Percentiles rank a stretch among this genome's conserved stretches.
phyloP scores from a whole-genome alignment of 495 filamentous ascomycete genomes.

The Astrothelium macrocarpum region DNA sequence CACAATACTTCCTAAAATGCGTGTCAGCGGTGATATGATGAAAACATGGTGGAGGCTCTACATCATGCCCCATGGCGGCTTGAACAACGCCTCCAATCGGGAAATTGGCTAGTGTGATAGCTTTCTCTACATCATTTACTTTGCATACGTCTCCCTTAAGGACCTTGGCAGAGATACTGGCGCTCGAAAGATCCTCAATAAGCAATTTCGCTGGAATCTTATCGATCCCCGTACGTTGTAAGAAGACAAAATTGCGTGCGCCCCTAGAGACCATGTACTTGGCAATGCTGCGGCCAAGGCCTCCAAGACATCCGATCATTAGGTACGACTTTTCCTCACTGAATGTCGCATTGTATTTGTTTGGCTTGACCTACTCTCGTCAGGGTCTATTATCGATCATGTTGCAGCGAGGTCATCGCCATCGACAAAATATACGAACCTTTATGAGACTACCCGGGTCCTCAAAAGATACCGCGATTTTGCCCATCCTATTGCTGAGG shows the following conservation, averaged over 20 bases:
- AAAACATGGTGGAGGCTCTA: background rate
- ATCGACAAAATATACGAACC: too few species aligned
- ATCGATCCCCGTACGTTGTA: background rate
- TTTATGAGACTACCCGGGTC: slow-evolving; percentile 6
- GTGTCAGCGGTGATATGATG: background rate
- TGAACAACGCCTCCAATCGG: slow-evolving; percentile 9
- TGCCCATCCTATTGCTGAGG: slow-evolving; percentile 45
- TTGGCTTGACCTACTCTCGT: too few species aligned
- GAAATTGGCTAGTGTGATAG: background rate
- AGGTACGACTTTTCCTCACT: slow-evolving; percentile 31
- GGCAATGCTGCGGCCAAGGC: slow-evolving; percentile 26
- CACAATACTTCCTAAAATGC: slow-evolving; percentile 3
- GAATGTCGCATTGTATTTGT: background rate
- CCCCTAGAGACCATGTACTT: background rate
- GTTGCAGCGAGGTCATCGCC: too few species aligned
- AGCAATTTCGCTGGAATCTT: background rate
- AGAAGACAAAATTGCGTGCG: slow-evolving; percentile 6
- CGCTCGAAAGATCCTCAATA: background rate
- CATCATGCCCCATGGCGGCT: slow-evolving; percentile 10
- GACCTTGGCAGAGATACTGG: background rate
- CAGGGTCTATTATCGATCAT: too few species aligned
- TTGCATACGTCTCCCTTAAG: background rate
- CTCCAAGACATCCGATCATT: slow-evolving; percentile 39
- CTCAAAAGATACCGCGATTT: slow-evolving; percentile 43
- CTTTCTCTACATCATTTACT: background rate